Evolutionary conservation across 2,329 filamentous ascomycete genomes (phyloP).

Genomic region (Penicillium sp.): DNA sequence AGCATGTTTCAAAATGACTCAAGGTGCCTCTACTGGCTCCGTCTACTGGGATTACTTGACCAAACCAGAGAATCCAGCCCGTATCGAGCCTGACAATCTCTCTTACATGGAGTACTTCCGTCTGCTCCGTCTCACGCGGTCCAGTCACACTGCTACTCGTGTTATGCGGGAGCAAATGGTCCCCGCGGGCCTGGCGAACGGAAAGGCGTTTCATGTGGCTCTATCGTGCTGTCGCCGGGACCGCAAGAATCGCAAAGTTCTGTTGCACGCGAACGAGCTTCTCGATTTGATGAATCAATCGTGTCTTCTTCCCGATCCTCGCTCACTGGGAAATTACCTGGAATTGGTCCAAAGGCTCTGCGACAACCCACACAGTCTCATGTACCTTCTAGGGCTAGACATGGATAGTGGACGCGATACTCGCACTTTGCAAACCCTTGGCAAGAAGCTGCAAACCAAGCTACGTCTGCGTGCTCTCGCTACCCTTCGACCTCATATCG

Average conservation of each 20-base stretch:
- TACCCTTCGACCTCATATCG: conserved; percentile 27
- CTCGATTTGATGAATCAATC: conserved; percentile 59
- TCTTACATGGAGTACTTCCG: conserved; percentile 70
- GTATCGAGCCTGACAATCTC: conserved; percentile 67
- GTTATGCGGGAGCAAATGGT: conserved; percentile 56
- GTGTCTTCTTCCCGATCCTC: conserved; percentile 30
- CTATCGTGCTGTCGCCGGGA: conserved; percentile 73
- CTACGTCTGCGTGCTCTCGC: conserved; percentile 24
- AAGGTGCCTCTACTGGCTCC: conserved; percentile 60
- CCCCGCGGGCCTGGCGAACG: conserved; percentile 45
- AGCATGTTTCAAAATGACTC: conserved; percentile 57
- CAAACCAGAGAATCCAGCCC: conserved; percentile 29
- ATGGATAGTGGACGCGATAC: conserved; percentile 8
- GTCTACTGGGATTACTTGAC: conserved; percentile 78
- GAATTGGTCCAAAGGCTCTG: conserved; percentile 26
- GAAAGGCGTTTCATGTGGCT: conserved; percentile 66
- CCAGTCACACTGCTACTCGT: conserved; percentile 60
- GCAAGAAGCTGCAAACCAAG: conserved; percentile 26
- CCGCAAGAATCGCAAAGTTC: conserved; percentile 68
- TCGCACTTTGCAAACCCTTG: conserved; percentile 22
- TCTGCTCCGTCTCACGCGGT: conserved; percentile 63
- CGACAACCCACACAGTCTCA: conserved; percentile 28
- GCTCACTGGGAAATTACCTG: conserved; percentile 31
- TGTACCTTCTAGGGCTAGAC: conserved; percentile 28
- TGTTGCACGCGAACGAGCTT: conserved; percentile 63